Evolutionary conservation across 345 rosid genomes (phyloP), one percentile per base, ranked within the genome.

Genomic region (Salix koriyanagi): DNA sequence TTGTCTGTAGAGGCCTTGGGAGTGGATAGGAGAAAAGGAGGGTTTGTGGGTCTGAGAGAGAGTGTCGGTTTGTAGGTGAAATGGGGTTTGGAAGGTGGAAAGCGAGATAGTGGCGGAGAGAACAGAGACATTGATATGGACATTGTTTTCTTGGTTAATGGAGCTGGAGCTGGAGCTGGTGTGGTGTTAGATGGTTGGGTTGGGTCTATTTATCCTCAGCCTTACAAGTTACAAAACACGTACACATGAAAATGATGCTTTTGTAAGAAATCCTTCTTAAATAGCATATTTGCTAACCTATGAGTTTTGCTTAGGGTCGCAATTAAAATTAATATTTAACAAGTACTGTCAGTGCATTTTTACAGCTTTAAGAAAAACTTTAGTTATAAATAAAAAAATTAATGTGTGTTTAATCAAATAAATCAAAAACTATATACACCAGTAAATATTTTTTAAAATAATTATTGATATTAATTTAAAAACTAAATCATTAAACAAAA

Each of bases 91-190:
- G 71, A 73, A 1, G 77, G 79, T 32, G 89, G 75, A 76, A 86
- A 68, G 64, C 82, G 76, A 71, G 79, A 41, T 32, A 74, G 77
- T 5, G 81, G 78, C 67, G 89, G 82, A 80, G 91, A 85, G 67
- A 87, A 86, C 65, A 84, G 65, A 74, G 91, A 85, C 88, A 84
- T 87, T 85, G 96, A 89, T 56, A 85, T 81, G 52, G 94, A 84
- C 88, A 89, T 89, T 54, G 76, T 73, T 58, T 14, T 8, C 15
- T 15, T 54, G 6, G 50, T 16, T 6, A 10, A 23, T 10, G 65
- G 50, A 54, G 64, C 26, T 44, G 32, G 37, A 9, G 18, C 11
- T 30, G 19, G 37, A n/a, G 13, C 62, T 28, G 25, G 25, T 30
- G 32, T 30, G 2, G 18, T 8, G 18, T 26, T 23, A 9, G 50